Evolutionary conservation across 805 yeast species (phyloP), one percentile per base, ranked within the genome.

Genomic region (Tetrapisispora nanseiensis): DNA sequence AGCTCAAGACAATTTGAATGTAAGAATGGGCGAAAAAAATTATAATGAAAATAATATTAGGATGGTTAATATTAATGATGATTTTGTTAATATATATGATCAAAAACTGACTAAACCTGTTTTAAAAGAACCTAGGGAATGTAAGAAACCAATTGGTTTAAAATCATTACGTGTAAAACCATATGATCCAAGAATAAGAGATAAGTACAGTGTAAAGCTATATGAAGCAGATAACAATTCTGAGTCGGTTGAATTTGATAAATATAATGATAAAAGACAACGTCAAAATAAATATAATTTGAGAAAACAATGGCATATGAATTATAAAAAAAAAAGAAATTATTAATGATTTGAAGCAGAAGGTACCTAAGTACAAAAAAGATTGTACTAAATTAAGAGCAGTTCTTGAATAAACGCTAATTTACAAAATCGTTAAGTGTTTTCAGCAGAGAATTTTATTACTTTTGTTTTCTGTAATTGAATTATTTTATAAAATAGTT

Each of bases 281-380:
- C 38, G 38, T 24, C 38, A 26, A 11, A 35, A 23, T 24, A 35
- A 35, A 26, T 35, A 35, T 16, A 35, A 35, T 18, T 16, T 26
- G 4, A 35, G 38, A 24, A 35, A 35, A 10, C 38, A 35, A 23
- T 35, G 38, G 38, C 22, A 23, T 18, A 11, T 23, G 4, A 35
- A 35, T 24, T 35, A 35, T 24, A 23, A 24, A 16, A 35, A 35
- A 18, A 35, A 24, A 18, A 35, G 38, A 24, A 35, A 16, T 24
- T 22, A 33, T n/a, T 29, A 29, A 29, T 9, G n/a, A 3, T 6
- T 10, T 8, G n/a, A n/a, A n/a, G n/a, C n/a, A n/a, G n/a, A n/a
- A n/a, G n/a, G n/a, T n/a, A n/a, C n/a, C n/a, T n/a, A n/a, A n/a
- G n/a, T n/a, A n/a, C n/a, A n/a, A n/a, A n/a, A n/a, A n/a, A 29